Base-by-base conservation (phyloP, 306 rosid genomes). In the Rosa rugosa region DNA sequence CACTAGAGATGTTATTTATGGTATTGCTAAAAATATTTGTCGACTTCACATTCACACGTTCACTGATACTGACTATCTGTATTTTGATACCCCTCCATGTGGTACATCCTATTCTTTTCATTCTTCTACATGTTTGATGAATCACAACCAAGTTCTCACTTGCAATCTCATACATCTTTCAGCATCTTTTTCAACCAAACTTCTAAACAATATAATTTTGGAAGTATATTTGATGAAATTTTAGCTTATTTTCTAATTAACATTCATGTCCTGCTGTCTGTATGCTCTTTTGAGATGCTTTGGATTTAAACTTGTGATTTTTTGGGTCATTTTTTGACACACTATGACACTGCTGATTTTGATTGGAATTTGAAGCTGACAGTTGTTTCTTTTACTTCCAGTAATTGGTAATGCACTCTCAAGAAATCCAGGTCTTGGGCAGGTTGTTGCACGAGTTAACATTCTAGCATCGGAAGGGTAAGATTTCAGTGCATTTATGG, bases 361-460 rank as follows among this genome's bases (percentile, higher is more conserved):
- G 64, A 27, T 34, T 65, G 62, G 57, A 54, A 76, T 80, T 75
- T 69, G 65, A 69, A 25, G 11, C 36, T 83, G 77, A 85, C 45
- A 41, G 44, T 65, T 45, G 27, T 70, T 75, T 81, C 75, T 78
- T 69, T 79, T 85, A 20, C 69, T 76, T 11, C 71, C 87, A 95
- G 98, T 93, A 16, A 91, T 95, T 85, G 99, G 96, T 64, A 95
- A 93, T 84, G 92, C 98, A 59, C 98, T 95, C 71, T 83, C 96
- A 60, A 95, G 95, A 86, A 93, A 92, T 77, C 96, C 98, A 75
- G 84, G 86, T 70, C 75, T 80, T 1, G 97, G 99, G 79, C 81
- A 90, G 84, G 98, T 95, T 77, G 99, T 95, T 85, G 99, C 98
- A 40, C 88, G 93, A 72, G 97, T 95, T 67, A 95, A 95, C 81